Evolutionary conservation across 305 asterid genomes (phyloP).

Genomic region (Rubia balearica): DNA sequence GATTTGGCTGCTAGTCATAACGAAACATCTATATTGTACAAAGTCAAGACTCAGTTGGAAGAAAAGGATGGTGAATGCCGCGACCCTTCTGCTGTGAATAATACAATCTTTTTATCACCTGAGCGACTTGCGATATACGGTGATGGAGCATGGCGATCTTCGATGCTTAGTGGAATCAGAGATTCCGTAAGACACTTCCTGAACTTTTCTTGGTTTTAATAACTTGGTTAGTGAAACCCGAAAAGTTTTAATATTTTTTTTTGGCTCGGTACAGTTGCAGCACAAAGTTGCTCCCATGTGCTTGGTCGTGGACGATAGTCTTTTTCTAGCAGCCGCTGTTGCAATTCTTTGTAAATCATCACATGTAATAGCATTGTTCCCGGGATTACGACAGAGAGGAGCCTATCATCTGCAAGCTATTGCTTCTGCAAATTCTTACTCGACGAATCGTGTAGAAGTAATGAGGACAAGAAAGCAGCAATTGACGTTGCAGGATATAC

Average conservation of each 20-base stretch:
- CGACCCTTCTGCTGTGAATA: slow-evolving; percentile 29
- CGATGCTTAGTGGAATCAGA: slow-evolving; percentile 52
- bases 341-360: slow-evolving; percentile 54
- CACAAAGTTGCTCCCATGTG: slow-evolving; percentile 53
- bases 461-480: slow-evolving; percentile 39
- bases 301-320: slow-evolving; percentile 79
- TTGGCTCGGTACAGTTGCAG: slow-evolving; percentile 40
- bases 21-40: slow-evolving; percentile 56
- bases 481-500: slow-evolving; percentile 36
- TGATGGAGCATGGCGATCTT: slow-evolving; percentile 58
- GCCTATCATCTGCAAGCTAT: slow-evolving; percentile 48
- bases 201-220: neutral
- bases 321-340: slow-evolving; percentile 55
- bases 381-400: slow-evolving; percentile 70
- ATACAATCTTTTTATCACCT: slow-evolving; percentile 48
- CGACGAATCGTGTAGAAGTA: slow-evolving; percentile 52
- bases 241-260: neutral
- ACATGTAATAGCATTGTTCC: slow-evolving; percentile 62
- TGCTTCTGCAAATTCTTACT: slow-evolving; percentile 54
- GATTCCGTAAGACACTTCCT: slow-evolving; percentile 49
- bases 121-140: slow-evolving; percentile 71
- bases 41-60: slow-evolving; percentile 30
- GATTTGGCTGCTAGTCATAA: slow-evolving; percentile 52
- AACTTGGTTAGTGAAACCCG: neutral
- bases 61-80: slow-evolving; percentile 26